These are phyloP conservation scores for Panus rudis DNA, from an alignment of 768 basidiomycete species.

Conservation along the genomic window DNA sequence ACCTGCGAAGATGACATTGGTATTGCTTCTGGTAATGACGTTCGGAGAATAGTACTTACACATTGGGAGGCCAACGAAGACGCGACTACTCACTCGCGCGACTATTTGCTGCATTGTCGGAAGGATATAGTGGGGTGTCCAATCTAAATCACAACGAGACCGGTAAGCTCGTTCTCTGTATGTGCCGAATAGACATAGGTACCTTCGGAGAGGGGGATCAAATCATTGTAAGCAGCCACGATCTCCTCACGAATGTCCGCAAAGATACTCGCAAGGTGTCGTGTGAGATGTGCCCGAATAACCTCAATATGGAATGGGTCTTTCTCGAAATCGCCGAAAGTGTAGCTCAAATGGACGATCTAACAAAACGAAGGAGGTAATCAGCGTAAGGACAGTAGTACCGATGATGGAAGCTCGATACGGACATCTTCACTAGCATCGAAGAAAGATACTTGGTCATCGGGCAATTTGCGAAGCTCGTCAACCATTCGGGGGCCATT, in stretches of 20 bases:
- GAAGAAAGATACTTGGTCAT: conserved; percentile 36
- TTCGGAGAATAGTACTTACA: conserved; percentile 26
- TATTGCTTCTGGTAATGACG: conserved; percentile 3
- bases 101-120: conserved; percentile 29
- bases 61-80: conserved; percentile 40
- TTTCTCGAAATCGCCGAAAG: conserved; percentile 25
- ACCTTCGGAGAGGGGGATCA: conserved; percentile 21
- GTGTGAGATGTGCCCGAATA: conserved; percentile 25
- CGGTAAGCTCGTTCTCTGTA: not conserved
- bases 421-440: conserved; percentile 36
- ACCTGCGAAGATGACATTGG: conserved; percentile 28
- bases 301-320: conserved; percentile 26
- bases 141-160: conserved; percentile 23
- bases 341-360: conserved; percentile 31
- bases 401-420: not conserved
- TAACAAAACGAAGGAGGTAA: too few relatives aligned
- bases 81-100: conserved; percentile 32
- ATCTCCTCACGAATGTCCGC: conserved; percentile 41
- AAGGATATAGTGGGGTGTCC: conserved; percentile 23
- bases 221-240: conserved; percentile 30
- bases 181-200: not conserved
- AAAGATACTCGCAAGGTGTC: conserved; percentile 32
- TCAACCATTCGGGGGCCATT: conserved; percentile 37
- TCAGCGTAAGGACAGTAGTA: too few relatives aligned
- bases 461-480: conserved; percentile 41